Conservation (phyloP, 768 basidiomycete species). For the Mycena floridula region DNA sequence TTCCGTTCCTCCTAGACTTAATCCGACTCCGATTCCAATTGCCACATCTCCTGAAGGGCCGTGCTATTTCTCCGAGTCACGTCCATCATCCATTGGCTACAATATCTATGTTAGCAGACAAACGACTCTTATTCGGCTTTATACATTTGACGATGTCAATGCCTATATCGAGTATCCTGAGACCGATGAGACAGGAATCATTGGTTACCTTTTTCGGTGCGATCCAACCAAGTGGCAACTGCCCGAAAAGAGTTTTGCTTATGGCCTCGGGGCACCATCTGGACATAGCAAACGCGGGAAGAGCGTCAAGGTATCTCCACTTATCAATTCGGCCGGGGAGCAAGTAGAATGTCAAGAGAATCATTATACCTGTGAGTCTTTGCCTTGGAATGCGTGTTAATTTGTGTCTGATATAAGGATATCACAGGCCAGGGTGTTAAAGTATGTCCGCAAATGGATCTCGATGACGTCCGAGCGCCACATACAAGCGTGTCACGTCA, state of each 20-base stretch:
- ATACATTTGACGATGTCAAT: background rate
- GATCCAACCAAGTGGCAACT: background rate
- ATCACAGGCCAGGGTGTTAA: background rate
- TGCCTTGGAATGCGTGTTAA: background rate
- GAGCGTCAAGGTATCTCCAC: background rate
- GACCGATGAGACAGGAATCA: background rate
- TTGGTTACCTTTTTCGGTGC: background rate
- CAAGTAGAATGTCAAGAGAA: background rate
- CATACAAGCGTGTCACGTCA: background rate
- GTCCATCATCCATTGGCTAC: too few species aligned
- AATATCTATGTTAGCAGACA: too few species aligned
- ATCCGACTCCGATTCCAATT: too few species aligned
- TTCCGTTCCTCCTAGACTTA: too few species aligned
- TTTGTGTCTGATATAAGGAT: background rate
- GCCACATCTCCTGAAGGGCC: too few species aligned
- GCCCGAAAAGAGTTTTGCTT: background rate
- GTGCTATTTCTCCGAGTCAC: too few species aligned
- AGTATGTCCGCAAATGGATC: background rate
- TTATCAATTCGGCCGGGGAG: background rate
- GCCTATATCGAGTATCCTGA: constrained; percentile 2
- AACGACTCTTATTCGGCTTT: background rate
- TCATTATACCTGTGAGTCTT: background rate
- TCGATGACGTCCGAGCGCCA: background rate
- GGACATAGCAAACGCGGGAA: background rate
- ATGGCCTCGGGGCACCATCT: background rate